A percentile compares a stretch with the other conserved stretches of the same genome.
Conservation (phyloP, 1,139 yeast genomes). For the Candida tunisiensis region DNA sequence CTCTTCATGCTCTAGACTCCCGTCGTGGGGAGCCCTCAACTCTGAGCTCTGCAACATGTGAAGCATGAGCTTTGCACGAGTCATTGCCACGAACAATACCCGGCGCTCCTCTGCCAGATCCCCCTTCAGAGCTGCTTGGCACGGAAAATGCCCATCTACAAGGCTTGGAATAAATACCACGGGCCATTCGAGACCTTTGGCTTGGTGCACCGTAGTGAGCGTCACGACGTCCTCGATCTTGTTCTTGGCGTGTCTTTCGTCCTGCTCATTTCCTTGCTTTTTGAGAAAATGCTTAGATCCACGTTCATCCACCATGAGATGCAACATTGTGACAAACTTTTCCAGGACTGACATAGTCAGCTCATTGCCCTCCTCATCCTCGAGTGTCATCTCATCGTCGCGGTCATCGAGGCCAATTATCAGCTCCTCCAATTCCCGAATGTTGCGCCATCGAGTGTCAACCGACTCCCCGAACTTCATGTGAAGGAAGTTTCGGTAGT, state of each 20-base stretch:
- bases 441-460: too few relatives aligned
- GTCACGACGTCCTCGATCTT: constrained; percentile 16
- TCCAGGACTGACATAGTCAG: constrained; percentile 5
- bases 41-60: too few relatives aligned
- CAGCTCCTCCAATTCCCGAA: too few relatives aligned
- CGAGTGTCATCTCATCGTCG: constrained; percentile 2
- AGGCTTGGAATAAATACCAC: constrained; percentile 41
- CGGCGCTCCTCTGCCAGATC: constrained; percentile 48
- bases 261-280: background rate
- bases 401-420: background rate
- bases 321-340: constrained; percentile 12
- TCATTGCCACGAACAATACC: constrained; percentile 73
- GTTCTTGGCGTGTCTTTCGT: background rate
- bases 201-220: constrained; percentile 70
- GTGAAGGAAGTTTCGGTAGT: too few relatives aligned
- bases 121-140: background rate
- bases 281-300: background rate
- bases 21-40: too few relatives aligned
- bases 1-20: too few relatives aligned
- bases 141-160: background rate
- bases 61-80: constrained; percentile 49
- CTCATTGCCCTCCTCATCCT: constrained; percentile 6
- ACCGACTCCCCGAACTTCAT: too few relatives aligned
- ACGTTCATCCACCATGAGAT: too few relatives aligned
- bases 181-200: constrained; percentile 95